phyloP scores from a whole-genome alignment of 169 alveolate species.

The Plasmodium fragile region DNA sequence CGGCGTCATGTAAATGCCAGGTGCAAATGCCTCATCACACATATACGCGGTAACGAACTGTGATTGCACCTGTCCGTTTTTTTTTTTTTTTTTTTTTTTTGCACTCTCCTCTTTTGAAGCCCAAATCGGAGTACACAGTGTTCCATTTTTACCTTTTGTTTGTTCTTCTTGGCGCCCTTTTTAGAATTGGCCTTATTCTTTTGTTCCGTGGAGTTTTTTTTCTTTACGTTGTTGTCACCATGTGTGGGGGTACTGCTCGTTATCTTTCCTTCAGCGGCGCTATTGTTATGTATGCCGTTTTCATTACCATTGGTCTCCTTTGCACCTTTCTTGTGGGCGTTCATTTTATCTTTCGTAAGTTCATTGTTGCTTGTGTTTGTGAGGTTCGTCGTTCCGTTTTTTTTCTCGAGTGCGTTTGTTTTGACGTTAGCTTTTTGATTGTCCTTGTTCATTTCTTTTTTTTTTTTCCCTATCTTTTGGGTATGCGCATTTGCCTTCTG shows the following conservation, averaged over 20 bases:
- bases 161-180: conserved; percentile 10
- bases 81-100: neutral
- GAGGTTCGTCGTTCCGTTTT: conserved; percentile 6
- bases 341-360: conserved; percentile 8
- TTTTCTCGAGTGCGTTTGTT: conserved; percentile 7
- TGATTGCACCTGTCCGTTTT: neutral
- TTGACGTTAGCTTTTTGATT: conserved; percentile 26
- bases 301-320: conserved; percentile 29
- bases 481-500: conserved; percentile 1
- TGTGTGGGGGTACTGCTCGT: neutral
- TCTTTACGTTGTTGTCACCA: conserved; percentile 19
- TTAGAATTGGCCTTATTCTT: conserved; percentile 33
- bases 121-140: neutral
- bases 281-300: conserved; percentile 4
- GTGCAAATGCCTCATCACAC: neutral
- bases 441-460: conserved; percentile 43
- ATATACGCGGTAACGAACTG: neutral
- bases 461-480: conserved; percentile 15
- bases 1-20: neutral
- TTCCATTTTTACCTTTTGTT: conserved; percentile 18
- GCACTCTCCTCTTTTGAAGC: neutral
- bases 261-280: conserved; percentile 6
- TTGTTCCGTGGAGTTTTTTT: conserved; percentile 26
- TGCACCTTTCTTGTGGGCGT: conserved; percentile 10
- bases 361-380: conserved; percentile 2